Evolutionary conservation across 768 basidiomycete species (phyloP).

Genomic region (Rhodosporidiobolus odoratus): DNA sequence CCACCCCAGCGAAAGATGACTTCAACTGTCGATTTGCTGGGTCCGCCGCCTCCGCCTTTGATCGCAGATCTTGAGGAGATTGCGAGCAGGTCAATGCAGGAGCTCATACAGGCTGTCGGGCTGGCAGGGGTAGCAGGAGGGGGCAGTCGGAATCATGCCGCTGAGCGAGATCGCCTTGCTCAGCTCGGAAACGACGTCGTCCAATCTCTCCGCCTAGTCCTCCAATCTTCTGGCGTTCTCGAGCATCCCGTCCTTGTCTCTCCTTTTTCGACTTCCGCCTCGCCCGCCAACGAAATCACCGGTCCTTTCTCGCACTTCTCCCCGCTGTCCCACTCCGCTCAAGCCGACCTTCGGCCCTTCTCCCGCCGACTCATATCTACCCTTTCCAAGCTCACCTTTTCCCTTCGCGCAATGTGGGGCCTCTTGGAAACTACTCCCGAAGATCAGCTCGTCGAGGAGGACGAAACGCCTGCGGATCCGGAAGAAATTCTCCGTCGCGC

Average conservation of each 20-base stretch:
- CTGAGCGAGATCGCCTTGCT: constrained; percentile 23
- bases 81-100: constrained; percentile 14
- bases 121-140: not conserved
- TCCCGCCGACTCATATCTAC: constrained; percentile 65
- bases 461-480: constrained; percentile 26
- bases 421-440: constrained; percentile 26
- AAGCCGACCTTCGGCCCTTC: constrained; percentile 42
- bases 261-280: not conserved
- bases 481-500: constrained; percentile 26
- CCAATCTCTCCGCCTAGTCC: constrained; percentile 25
- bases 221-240: constrained; percentile 30
- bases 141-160: not conserved
- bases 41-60: constrained; percentile 25
- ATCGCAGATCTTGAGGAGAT: constrained; percentile 30
- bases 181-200: constrained; percentile 24
- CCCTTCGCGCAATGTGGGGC: constrained; percentile 62
- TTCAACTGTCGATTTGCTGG: constrained; percentile 23
- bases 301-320: not conserved
- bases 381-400: constrained; percentile 79
- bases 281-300: constrained; percentile 18
- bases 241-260: constrained; percentile 11
- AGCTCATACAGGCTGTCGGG: constrained; percentile 11
- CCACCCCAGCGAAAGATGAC: not conserved
- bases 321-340: constrained; percentile 21
- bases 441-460: constrained; percentile 23